Percentiles rank a stretch among this genome's conserved stretches.
Conservation (phyloP, 192 early-diverging fungal species). For the Podila horticola region DNA sequence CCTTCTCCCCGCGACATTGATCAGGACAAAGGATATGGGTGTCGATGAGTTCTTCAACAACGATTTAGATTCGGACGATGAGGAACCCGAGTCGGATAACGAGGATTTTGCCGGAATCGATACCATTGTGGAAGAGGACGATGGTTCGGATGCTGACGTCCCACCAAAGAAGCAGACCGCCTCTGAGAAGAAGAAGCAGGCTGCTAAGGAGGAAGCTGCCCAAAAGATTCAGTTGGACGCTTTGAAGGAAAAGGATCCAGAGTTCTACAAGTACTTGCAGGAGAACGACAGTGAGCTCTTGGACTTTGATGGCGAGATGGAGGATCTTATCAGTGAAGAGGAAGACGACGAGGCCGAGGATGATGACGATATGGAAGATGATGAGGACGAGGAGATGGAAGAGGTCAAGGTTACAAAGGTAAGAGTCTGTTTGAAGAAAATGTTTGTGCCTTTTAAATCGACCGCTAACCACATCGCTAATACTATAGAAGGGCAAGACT, state of each 20-base stretch:
- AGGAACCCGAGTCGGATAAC: slow-evolving; percentile 62
- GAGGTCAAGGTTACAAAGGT: slow-evolving; percentile 32
- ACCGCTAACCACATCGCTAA: background rate
- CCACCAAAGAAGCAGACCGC: slow-evolving; percentile 38
- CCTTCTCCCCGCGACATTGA: background rate
- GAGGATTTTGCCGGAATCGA: slow-evolving; percentile 63
- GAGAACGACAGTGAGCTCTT: slow-evolving; percentile 89
- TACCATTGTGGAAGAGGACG: slow-evolving; percentile 64
- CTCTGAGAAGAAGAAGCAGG: slow-evolving; percentile 38
- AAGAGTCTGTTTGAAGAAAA: background rate
- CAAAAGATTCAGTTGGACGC: slow-evolving; percentile 88
- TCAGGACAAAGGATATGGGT: slow-evolving; percentile 52
- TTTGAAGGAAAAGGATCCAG: slow-evolving; percentile 87
- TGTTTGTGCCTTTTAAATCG: too few relatives aligned
- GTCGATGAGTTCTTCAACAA: slow-evolving; percentile 66
- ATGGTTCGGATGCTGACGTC: slow-evolving; percentile 48
- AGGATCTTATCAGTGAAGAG: slow-evolving; percentile 55
- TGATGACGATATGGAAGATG: slow-evolving; percentile 26
- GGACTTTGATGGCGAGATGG: slow-evolving; percentile 72
- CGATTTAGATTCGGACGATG: slow-evolving; percentile 58
- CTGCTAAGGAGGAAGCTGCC: slow-evolving; percentile 55
- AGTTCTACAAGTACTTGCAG: slow-evolving; percentile 92
- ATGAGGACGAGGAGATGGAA: slow-evolving; percentile 40
- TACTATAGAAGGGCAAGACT: slow-evolving; percentile 23
- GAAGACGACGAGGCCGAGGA: slow-evolving; percentile 56